Evolutionary conservation across 495 filamentous ascomycete genomes (phyloP).

Genomic region (Alectoria sarmentosa): DNA sequence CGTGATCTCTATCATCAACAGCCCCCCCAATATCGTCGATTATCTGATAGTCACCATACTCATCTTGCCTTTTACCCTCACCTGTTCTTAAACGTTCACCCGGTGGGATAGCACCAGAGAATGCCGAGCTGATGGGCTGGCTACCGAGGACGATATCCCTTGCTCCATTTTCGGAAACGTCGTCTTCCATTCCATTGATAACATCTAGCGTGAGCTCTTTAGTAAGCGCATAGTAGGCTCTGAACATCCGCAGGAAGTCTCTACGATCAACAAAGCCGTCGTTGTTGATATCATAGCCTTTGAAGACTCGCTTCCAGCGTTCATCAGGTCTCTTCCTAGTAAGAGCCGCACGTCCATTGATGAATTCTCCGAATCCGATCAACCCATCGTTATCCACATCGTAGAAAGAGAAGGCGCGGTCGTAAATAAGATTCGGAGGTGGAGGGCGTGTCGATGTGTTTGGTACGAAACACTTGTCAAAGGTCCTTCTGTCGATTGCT

Average conservation of each 20-base stretch:
- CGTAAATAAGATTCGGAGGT: conserved; percentile 82
- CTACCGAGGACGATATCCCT: conserved; percentile 66
- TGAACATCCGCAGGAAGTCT: conserved; percentile 88
- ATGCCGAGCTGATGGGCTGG: conserved; percentile 71
- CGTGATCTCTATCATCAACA: conserved; percentile 38
- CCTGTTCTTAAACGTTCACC: conserved; percentile 50
- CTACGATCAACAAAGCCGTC: conserved; percentile 83
- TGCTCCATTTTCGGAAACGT: conserved; percentile 66
- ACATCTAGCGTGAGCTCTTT: conserved; percentile 80
- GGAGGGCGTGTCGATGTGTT: conserved; percentile 67
- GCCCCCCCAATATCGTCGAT: conserved; percentile 43
- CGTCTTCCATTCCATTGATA: conserved; percentile 72
- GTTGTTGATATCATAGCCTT: conserved; percentile 82
- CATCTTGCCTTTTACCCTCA: conserved; percentile 55
- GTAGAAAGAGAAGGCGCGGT: conserved; percentile 95
- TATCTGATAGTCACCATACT: conserved; percentile 56
- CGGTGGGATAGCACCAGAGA: conserved; percentile 55
- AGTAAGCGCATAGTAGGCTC: conserved; percentile 80
- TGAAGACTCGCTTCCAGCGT: conserved; percentile 67
- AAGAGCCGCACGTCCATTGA: conserved; percentile 74
- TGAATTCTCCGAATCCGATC: conserved; percentile 91
- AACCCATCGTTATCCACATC: conserved; percentile 81
- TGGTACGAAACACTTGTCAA: conserved; percentile 83
- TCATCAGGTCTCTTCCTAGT: conserved; percentile 61
- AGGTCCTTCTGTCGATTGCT: conserved; percentile 85